Evolutionary conservation across 2,329 filamentous ascomycete genomes (phyloP).

Genomic region (Pseudodiploospora longispora): DNA sequence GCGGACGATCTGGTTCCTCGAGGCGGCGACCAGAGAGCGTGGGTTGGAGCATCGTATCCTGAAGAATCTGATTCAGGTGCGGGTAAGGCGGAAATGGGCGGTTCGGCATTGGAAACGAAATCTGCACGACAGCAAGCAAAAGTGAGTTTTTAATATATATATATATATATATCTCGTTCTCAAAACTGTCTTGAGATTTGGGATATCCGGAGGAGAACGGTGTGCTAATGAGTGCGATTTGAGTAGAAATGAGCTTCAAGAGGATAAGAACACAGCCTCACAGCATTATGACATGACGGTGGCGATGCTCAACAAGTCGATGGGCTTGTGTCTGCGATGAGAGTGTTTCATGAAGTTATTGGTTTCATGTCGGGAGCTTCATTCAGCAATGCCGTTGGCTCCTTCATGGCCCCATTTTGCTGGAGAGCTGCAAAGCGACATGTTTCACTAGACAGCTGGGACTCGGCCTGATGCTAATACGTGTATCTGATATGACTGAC

Average conservation of each 20-base stretch:
- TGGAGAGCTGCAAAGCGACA: too few species aligned
- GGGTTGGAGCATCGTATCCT: constrained; percentile 67
- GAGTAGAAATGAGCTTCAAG: constrained; percentile 12
- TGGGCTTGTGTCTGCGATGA: constrained; percentile 57
- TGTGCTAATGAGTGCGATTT: not conserved
- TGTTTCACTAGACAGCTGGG: too few species aligned
- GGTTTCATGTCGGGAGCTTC: too few species aligned
- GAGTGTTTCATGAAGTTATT: not conserved
- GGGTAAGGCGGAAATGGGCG: constrained; percentile 10
- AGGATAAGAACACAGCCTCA: constrained; percentile 30
- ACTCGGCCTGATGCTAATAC: too few species aligned
- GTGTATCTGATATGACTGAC: too few species aligned
- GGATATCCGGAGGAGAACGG: not conserved
- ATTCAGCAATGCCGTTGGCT: too few species aligned
- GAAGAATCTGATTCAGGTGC: constrained; percentile 52
- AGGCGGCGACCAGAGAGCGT: constrained; percentile 51
- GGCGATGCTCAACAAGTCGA: constrained; percentile 64
- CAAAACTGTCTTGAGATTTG: too few species aligned
- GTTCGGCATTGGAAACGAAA: constrained; percentile 13
- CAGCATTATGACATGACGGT: constrained; percentile 62
- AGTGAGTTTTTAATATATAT: constrained; percentile 20
- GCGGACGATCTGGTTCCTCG: constrained; percentile 63
- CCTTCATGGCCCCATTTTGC: too few species aligned
- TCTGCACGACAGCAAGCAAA: constrained; percentile 13
- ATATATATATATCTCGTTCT: too few species aligned